Conservation (phyloP, 768 basidiomycete genomes). For the Tylopilus intermedius region DNA sequence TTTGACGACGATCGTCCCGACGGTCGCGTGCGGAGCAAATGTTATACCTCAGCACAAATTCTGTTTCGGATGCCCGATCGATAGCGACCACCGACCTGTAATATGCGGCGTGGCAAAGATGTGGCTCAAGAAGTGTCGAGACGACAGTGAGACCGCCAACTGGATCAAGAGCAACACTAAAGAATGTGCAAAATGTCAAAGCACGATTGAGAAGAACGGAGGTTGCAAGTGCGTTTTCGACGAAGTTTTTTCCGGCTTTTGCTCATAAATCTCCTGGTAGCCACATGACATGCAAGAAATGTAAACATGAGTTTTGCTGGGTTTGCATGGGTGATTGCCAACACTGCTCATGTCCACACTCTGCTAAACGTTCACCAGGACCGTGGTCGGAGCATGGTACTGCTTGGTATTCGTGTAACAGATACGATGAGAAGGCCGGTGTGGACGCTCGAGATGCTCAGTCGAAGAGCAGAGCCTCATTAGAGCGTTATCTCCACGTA, state of each 20-base stretch:
- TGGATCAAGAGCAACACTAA: slow-evolving; percentile 99
- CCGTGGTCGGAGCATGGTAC: slow-evolving; percentile 98
- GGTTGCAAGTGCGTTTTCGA: slow-evolving; percentile 93
- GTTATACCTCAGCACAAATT: slow-evolving; percentile 63
- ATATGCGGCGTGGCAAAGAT: slow-evolving; percentile 83
- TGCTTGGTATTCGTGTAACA: slow-evolving; percentile 96
- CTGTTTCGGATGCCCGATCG: slow-evolving; percentile 91
- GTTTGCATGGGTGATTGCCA: slow-evolving; percentile 85
- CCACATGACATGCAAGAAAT: slow-evolving; percentile 99
- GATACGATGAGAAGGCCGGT: slow-evolving; percentile 90
- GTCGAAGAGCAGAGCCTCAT: slow-evolving; percentile 79
- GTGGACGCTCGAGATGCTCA: slow-evolving; percentile 89
- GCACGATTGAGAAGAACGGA: slow-evolving; percentile 99
- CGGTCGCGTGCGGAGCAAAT: slow-evolving; percentile 74
- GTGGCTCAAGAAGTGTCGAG: slow-evolving; percentile 96
- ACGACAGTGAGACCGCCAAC: slow-evolving; percentile 97
- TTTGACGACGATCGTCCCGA: slow-evolving; percentile 79
- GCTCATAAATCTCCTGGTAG: slow-evolving; percentile 37
- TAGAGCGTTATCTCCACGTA: slow-evolving; percentile 95
- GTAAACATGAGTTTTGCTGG: slow-evolving; percentile 99
- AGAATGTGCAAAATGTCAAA: slow-evolving; percentile 93
- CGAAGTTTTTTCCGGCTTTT: slow-evolving; percentile 51
- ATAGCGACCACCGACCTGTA: slow-evolving; percentile 87
- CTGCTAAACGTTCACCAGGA: slow-evolving; percentile 42
- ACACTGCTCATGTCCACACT: slow-evolving; percentile 8